Evolutionary conservation across 768 basidiomycete genomes (phyloP), one percentile per base, ranked within the genome.

Genomic region (Clitopilus passeckerianus): DNA sequence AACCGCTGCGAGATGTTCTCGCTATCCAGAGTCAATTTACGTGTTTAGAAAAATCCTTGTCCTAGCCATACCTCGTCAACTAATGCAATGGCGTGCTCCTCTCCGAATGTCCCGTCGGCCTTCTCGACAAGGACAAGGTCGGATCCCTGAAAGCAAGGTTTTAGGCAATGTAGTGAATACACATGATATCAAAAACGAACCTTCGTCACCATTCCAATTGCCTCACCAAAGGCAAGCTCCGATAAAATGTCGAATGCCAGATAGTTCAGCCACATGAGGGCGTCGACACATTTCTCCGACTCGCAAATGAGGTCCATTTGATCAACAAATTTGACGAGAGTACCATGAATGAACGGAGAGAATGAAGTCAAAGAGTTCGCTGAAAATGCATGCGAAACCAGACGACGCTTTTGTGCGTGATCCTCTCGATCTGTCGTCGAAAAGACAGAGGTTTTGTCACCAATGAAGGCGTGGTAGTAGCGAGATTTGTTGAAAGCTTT

Each of bases 221-320:
- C 58, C 57, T 70, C 67, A 5, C 73, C 74, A 50, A 74, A 75
- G 1, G 70, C 71, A 22, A 75, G 66, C 44, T 71, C 70, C 2
- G 72, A 71, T 10, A 74, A 59, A 24, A 71, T 63, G 54, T 74
- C 73, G 55, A 73, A 72, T 1, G 74, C 66, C 23, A 75, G 60
- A 53, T 69, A 73, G 58, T 75, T 72, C 61, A 75, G 65, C 71
- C 71, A 72, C 53, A 65, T 35, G n/a, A 74, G 59, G 1, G 62
- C 63, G 57, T 71, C 66, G 20, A 69, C 57, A 23, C 59, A 60
- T 34, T 66, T 60, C n/a, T 54, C 64, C 14, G 53, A 56, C 10
- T 59, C 33, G 58, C 65, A 63, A 52, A 66, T 59, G 35, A 58
- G 59, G 57, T 72, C 70, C 43, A 72, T 37, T 34, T 68, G 60